Percentiles rank a stretch among this genome's conserved stretches.
Evolutionary conservation across 2,329 filamentous ascomycete species (phyloP).

Genomic region (Metarhizium guizhouense): DNA sequence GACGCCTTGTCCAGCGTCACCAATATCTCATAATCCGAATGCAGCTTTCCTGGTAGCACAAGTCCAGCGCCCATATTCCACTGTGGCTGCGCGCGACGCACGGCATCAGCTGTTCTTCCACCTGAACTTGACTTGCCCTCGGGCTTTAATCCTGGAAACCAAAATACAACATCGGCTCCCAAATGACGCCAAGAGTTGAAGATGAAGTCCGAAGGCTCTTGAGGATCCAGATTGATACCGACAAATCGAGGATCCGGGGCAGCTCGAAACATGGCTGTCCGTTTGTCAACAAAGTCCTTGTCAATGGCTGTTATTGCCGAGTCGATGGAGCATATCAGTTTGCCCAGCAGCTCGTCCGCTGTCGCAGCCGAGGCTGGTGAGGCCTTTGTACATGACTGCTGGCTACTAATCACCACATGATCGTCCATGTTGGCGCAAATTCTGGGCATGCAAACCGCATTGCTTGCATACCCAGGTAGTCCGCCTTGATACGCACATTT

Average conservation of each 20-base stretch:
- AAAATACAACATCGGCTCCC: constrained; percentile 31
- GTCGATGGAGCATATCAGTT: constrained; percentile 21
- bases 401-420: constrained; percentile 13
- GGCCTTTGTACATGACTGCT: background rate
- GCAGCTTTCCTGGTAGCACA: constrained; percentile 21
- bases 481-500: constrained; percentile 22
- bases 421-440: constrained; percentile 17
- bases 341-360: constrained; percentile 14
- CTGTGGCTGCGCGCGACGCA: constrained; percentile 20
- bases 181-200: constrained; percentile 38
- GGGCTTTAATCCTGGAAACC: constrained; percentile 15
- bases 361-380: background rate
- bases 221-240: constrained; percentile 30
- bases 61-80: constrained; percentile 22
- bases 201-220: constrained; percentile 28
- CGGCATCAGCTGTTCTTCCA: constrained; percentile 15
- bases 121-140: background rate
- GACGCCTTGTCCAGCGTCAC: constrained; percentile 20
- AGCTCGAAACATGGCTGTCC: constrained; percentile 27
- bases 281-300: constrained; percentile 28
- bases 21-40: constrained; percentile 19
- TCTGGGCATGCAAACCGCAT: constrained; percentile 30
- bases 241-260: constrained; percentile 29
- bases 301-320: constrained; percentile 21
- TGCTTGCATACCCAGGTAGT: constrained; percentile 28